phyloP scores from a whole-genome alignment of 345 rosid genomes.

The Dipteronia dyeriana region DNA sequence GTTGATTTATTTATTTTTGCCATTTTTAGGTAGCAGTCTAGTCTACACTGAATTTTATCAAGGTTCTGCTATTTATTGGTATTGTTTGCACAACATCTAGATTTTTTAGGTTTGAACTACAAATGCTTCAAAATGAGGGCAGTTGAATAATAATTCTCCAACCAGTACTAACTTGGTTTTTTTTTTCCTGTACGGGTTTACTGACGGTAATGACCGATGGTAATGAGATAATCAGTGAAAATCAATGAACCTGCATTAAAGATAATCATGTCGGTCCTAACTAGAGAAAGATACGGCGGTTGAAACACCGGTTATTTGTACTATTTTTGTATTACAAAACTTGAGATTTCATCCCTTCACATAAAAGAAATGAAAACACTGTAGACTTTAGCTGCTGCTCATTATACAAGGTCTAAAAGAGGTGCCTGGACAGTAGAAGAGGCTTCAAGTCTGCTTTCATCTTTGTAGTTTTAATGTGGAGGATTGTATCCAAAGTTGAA shows the following conservation, averaged over 20 bases:
- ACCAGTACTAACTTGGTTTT: too few relatives aligned
- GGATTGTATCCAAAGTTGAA: constrained; percentile 51
- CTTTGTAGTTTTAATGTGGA: constrained; percentile 33
- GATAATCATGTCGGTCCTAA: too few relatives aligned
- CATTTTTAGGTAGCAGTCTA: background rate
- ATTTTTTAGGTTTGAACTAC: too few relatives aligned
- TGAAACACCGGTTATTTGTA: too few relatives aligned
- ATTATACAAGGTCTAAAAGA: constrained; percentile 6
- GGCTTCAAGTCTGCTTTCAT: constrained; percentile 36
- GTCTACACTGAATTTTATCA: background rate
- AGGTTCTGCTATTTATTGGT: background rate
- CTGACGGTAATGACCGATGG: too few relatives aligned
- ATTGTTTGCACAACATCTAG: background rate
- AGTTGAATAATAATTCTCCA: too few relatives aligned
- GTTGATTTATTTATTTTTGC: too few relatives aligned
- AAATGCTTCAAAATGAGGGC: too few relatives aligned
- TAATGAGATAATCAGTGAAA: too few relatives aligned
- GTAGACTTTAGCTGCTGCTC: background rate
- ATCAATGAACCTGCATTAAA: too few relatives aligned
- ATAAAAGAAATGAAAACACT: background rate
- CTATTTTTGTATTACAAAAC: background rate
- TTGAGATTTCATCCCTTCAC: background rate
- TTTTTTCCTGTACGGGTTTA: too few relatives aligned
- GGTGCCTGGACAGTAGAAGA: constrained; percentile 32
- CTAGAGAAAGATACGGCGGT: background rate